A percentile compares a stretch with the other conserved stretches of the same genome.
These are phyloP conservation scores for Rachicladosporium sp. DNA, from an alignment of 2,329 filamentous ascomycete genomes.

Conservation along the genomic window DNA sequence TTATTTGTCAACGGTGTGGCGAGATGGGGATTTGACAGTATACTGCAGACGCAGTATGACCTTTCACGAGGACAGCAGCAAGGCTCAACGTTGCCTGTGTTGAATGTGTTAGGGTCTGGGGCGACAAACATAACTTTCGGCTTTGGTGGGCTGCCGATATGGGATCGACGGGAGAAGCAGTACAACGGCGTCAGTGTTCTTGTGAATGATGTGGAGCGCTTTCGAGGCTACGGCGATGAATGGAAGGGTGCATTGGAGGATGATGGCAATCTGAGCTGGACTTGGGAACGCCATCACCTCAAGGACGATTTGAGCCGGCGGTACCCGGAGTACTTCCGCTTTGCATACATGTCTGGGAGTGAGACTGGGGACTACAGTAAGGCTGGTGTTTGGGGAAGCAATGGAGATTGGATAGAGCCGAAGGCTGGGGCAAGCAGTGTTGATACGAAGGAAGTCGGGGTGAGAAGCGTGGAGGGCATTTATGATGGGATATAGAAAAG, in stretches of 20 bases:
- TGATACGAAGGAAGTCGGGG: too few relatives aligned
- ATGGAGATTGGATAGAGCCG: constrained; percentile 46
- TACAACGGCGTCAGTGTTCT: constrained; percentile 69
- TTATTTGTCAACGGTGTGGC: constrained; percentile 91
- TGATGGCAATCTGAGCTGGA: constrained; percentile 16
- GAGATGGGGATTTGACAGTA: constrained; percentile 81
- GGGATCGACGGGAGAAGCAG: constrained; percentile 28
- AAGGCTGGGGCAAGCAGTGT: too few relatives aligned
- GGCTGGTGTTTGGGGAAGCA: constrained; percentile 55
- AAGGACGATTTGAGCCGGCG: constrained; percentile 11
- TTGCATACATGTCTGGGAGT: constrained; percentile 59
- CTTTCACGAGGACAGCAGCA: constrained; percentile 46
- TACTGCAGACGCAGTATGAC: constrained; percentile 68
- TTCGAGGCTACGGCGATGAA: constrained; percentile 54
- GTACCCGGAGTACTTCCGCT: constrained; percentile 61
- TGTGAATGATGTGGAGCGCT: constrained; percentile 77
- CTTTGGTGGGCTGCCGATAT: constrained; percentile 29
- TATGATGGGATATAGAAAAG: too few relatives aligned
- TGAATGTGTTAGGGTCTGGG: constrained; percentile 35
- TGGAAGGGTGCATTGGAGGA: constrained; percentile 22
- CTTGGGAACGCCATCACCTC: constrained; percentile 20
- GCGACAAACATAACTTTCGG: constrained; percentile 53
- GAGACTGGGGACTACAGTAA: constrained; percentile 58
- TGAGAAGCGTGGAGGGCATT: too few relatives aligned
- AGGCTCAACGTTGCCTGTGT: constrained; percentile 47